Percentiles rank a stretch among this genome's conserved stretches.
phyloP scores from a whole-genome alignment of 2,329 filamentous ascomycete genomes.

The Biscogniauxia marginata region DNA sequence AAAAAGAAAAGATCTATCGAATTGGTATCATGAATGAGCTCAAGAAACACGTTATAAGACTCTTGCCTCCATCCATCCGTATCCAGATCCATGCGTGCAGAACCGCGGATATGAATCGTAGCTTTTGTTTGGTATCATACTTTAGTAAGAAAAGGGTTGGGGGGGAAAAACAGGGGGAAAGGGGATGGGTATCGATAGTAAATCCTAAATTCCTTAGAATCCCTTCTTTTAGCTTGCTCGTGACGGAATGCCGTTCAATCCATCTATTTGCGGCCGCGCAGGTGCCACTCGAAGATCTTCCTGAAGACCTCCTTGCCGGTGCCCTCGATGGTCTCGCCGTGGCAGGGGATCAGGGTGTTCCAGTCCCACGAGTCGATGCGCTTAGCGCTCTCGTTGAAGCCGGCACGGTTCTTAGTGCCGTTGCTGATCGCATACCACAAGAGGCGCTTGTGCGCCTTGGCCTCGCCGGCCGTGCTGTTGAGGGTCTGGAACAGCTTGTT shows the following conservation, averaged over 20 bases:
- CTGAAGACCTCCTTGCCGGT: conserved; percentile 72
- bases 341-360: conserved; percentile 81
- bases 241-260: background rate
- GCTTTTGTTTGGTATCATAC: background rate
- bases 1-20: background rate
- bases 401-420: conserved; percentile 54
- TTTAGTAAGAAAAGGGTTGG: background rate
- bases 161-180: background rate
- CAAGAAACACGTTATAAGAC: too few species aligned
- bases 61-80: background rate
- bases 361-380: conserved; percentile 82
- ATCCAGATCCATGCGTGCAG: background rate
- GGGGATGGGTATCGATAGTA: too few species aligned
- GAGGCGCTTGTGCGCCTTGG: conserved; percentile 76
- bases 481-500: conserved; percentile 49
- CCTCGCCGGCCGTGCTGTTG: conserved; percentile 61
- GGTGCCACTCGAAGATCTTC: conserved; percentile 81
- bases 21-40: background rate
- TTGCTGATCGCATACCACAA: conserved; percentile 72
- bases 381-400: conserved; percentile 67
- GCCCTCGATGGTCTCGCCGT: conserved; percentile 83
- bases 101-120: background rate
- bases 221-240: too few species aligned
- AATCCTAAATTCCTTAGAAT: too few species aligned
- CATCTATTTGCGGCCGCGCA: conserved; percentile 45